Evolutionary conservation across 208 protist genomes (phyloP), one percentile per base, ranked within the genome.

Genomic region (Acanthamoeba royreba): DNA sequence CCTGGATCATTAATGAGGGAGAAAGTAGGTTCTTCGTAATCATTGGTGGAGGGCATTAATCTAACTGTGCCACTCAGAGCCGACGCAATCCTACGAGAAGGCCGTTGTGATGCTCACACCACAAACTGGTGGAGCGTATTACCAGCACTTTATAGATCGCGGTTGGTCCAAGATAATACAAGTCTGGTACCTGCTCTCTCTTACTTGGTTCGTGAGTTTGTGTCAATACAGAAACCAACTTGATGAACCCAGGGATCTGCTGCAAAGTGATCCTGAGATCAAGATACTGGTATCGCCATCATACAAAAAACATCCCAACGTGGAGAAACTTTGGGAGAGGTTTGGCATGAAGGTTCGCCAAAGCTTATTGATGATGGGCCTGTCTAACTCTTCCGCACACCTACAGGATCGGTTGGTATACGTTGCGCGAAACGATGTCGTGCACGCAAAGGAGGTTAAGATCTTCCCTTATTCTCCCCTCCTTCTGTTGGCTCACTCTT

Each of bases 111-210:
- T 83, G 72, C 43, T 83, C 31, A 83, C 72, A 45, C 72, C 72
- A 1, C 43, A 53, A 38, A 83, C 72, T n/a, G 72, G 72, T 2
- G 72, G 72, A 38, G 72, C 72, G 22, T 83, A 53, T 45, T 83
- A 53, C 43, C 81, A 89, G 19, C 81, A 89, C 38, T 89, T 58
- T 22, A 89, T 89, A 25, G 81, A 89, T 52, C 46, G 81, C 33
- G 81, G 81, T 1, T 66, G 46, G 81, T 89, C 81, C 45, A 89
- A 89, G 19, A 17, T 89, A 28, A 45, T 89, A 17, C 81, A 89
- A 31, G 81, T 55, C 43, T 92, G 53, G 55, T 63, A 47, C 38
- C 38, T 5, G 17, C 15, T 9, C 28, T 8, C 61, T n/a, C 0
- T 31, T 8, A 11, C 17, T n/a, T 72, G 28, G 17, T 9, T 83